A percentile compares a stretch with the other conserved stretches of the same genome.
phyloP scores from a whole-genome alignment of 495 filamentous ascomycete species.

The Daldinia loculata region DNA sequence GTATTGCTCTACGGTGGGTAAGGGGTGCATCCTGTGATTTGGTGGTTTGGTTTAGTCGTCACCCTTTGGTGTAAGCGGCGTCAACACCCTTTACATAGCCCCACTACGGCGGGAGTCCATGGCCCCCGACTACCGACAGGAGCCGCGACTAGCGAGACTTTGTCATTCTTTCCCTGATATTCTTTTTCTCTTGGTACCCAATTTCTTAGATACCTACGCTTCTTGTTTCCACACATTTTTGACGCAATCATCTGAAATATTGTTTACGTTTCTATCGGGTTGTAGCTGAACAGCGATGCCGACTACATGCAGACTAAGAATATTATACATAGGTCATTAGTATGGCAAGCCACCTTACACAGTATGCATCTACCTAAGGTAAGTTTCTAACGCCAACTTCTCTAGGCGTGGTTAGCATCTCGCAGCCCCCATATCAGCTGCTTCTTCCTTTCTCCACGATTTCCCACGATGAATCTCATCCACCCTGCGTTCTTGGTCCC shows the following conservation, averaged over 20 bases:
- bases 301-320: constrained; percentile 1
- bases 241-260: constrained; percentile 3
- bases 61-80: constrained; percentile 11
- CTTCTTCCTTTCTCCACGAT: constrained; percentile 24
- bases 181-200: constrained; percentile 9
- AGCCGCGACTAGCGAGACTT: constrained; percentile 3
- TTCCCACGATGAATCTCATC: constrained; percentile 9
- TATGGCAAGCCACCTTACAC: too few species aligned
- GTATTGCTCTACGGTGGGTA: background rate
- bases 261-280: constrained; percentile 9
- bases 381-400: background rate
- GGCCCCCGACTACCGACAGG: constrained; percentile 32
- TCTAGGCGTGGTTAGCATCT: background rate
- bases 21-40: background rate
- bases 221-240: constrained; percentile 18
- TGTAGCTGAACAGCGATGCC: constrained; percentile 3
- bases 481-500: background rate
- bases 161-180: background rate
- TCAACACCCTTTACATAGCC: background rate
- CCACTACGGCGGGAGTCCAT: constrained; percentile 20
- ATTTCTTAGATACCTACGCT: background rate
- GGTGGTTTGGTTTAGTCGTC: constrained; percentile 1
- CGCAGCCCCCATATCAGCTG: constrained; percentile 17
- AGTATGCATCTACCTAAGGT: background rate
- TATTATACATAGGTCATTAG: background rate